phyloP scores from a whole-genome alignment of 306 rosid species.

The Quercus engelmannii region DNA sequence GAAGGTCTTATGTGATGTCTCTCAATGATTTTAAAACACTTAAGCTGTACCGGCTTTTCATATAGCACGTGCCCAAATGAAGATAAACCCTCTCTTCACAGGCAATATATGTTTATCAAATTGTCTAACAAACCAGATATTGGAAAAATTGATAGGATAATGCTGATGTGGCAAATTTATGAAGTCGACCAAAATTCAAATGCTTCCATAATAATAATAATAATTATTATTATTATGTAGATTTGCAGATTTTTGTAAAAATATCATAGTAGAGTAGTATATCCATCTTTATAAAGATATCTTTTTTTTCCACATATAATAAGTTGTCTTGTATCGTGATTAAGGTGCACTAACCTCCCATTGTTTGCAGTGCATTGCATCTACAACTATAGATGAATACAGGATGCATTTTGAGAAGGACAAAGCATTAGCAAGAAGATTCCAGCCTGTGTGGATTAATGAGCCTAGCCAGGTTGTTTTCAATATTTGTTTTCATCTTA shows the following conservation, averaged over 20 bases:
- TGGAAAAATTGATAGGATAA: too few relatives aligned
- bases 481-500: constrained; percentile 18
- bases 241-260: too few relatives aligned
- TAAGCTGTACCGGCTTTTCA: too few relatives aligned
- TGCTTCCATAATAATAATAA: too few relatives aligned
- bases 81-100: too few relatives aligned
- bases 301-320: background rate
- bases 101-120: too few relatives aligned
- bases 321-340: background rate
- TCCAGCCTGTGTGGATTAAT: constrained; percentile 83
- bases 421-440: constrained; percentile 80
- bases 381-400: constrained; percentile 84
- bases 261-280: background rate
- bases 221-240: background rate
- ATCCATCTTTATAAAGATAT: constrained; percentile 3
- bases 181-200: too few relatives aligned
- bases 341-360: constrained; percentile 12
- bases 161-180: too few relatives aligned
- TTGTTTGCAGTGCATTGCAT: constrained; percentile 78
- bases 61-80: too few relatives aligned
- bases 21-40: too few relatives aligned
- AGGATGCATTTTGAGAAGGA: constrained; percentile 81
- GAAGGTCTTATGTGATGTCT: too few relatives aligned
- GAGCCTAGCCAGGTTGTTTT: constrained; percentile 81
- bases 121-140: too few relatives aligned